A percentile compares a stretch with the other conserved stretches of the same genome.
Conservation (phyloP, 2,329 filamentous ascomycete species). For the Aspergillus melleus region DNA sequence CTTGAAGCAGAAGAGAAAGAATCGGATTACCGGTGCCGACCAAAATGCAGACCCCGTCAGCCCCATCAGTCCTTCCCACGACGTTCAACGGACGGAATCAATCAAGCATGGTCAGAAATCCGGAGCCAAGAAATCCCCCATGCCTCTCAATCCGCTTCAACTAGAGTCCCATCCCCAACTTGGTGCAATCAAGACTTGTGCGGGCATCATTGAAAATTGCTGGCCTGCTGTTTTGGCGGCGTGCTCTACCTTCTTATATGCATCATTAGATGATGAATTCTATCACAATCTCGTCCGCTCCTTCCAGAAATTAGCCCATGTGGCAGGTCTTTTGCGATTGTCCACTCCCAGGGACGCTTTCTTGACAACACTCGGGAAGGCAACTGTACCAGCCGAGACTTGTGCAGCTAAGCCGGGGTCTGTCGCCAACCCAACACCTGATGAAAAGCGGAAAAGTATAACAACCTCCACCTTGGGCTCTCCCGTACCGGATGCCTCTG, state of each 20-base stretch:
- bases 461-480: constrained; percentile 28
- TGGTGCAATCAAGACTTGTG: constrained; percentile 71
- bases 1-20: constrained; percentile 52
- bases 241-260: constrained; percentile 92
- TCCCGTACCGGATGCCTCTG: constrained; percentile 27
- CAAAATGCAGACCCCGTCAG: constrained; percentile 36
- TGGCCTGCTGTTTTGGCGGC: constrained; percentile 95
- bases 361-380: constrained; percentile 88
- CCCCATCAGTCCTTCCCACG: constrained; percentile 26
- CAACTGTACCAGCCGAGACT: constrained; percentile 80
- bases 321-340: constrained; percentile 82
- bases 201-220: constrained; percentile 81
- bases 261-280: constrained; percentile 86
- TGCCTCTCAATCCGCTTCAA: constrained; percentile 77
- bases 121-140: constrained; percentile 28
- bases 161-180: constrained; percentile 72
- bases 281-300: constrained; percentile 89
- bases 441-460: constrained; percentile 33
- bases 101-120: constrained; percentile 23
- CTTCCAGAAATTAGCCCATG: constrained; percentile 93
- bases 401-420: constrained; percentile 21
- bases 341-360: constrained; percentile 89
- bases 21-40: constrained; percentile 35
- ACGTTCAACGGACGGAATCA: constrained; percentile 33
- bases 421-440: constrained; percentile 21